These are phyloP conservation scores for Gymnopilus junonius DNA, from an alignment of 768 basidiomycete species.

Conservation along the genomic window DNA sequence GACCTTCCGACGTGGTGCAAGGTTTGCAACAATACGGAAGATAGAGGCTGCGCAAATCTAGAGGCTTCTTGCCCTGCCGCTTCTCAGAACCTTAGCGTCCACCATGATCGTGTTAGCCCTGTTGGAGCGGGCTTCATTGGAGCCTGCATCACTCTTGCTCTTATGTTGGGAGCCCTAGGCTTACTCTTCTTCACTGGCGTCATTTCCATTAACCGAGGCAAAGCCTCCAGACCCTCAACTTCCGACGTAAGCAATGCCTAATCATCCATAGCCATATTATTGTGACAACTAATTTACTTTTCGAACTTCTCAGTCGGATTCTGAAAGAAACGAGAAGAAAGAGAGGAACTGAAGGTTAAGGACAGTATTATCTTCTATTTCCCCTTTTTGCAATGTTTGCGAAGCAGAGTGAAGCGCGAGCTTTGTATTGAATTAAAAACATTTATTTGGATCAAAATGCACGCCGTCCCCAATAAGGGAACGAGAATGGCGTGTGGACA, in stretches of 20 bases:
- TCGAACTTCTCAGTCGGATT: background rate
- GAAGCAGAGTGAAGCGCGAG: no score
- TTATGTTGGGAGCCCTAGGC: conserved; percentile 42
- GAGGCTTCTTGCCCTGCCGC: conserved; percentile 35
- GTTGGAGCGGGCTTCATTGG: conserved; percentile 72
- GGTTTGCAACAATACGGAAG: conserved; percentile 57
- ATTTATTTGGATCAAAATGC: no score
- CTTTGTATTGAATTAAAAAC: no score
- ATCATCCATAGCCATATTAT: background rate
- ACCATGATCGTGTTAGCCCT: conserved; percentile 45
- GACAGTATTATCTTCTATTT: background rate
- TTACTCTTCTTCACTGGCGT: conserved; percentile 46
- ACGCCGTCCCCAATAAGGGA: no score
- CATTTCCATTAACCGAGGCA: conserved; percentile 29
- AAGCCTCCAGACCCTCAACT: background rate
- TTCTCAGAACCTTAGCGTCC: conserved; percentile 14
- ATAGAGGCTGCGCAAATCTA: conserved; percentile 60
- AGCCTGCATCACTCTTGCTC: conserved; percentile 55
- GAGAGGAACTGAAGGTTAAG: background rate
- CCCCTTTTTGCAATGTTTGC: no score
- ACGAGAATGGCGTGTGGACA: no score
- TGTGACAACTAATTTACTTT: background rate
- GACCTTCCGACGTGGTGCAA: conserved; percentile 62
- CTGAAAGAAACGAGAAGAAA: background rate
- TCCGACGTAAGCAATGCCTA: background rate